Evolutionary conservation across 768 basidiomycete genomes (phyloP).

Genomic region (Naganishia vishniacii): DNA sequence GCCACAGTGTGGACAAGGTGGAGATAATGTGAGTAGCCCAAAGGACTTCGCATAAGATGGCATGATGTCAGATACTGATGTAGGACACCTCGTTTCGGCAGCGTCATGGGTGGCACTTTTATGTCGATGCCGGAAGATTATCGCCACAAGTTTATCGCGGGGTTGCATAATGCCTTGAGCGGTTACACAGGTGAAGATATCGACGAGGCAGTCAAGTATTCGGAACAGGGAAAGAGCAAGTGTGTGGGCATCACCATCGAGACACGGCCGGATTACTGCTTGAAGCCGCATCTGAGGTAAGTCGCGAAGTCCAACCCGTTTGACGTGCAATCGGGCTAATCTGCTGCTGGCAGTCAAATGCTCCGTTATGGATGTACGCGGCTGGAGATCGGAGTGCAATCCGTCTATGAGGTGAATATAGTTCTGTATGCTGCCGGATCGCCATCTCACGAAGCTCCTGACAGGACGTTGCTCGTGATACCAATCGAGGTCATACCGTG

Average conservation of each 20-base stretch:
- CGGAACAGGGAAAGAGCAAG: slow-evolving; percentile 95
- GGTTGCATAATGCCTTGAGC: slow-evolving; percentile 91
- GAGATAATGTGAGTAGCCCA: slow-evolving; percentile 52
- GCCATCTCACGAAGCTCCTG: no score
- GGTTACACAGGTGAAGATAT: slow-evolving; percentile 89
- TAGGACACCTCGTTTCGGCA: slow-evolving; percentile 44
- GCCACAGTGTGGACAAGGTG: slow-evolving; percentile 95
- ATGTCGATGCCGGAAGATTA: slow-evolving; percentile 99
- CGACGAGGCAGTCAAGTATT: slow-evolving; percentile 95
- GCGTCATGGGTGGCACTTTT: slow-evolving; percentile 98
- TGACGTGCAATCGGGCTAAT: background rate
- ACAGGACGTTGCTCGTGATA: slow-evolving; percentile 90
- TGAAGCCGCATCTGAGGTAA: slow-evolving; percentile 88
- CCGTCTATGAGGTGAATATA: slow-evolving; percentile 69
- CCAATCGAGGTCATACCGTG: slow-evolving; percentile 97
- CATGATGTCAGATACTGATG: no score
- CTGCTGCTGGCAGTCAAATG: slow-evolving; percentile 69
- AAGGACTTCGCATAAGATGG: no score
- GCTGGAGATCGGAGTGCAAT: slow-evolving; percentile 96
- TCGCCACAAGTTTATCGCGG: slow-evolving; percentile 84
- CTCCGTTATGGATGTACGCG: slow-evolving; percentile 97
- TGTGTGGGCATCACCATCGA: slow-evolving; percentile 99
- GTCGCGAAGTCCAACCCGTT: no score
- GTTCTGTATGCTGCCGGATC: no score
- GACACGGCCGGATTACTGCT: slow-evolving; percentile 94